Conservation (phyloP, 768 basidiomycete species). For the Butyriboletus loyo region DNA sequence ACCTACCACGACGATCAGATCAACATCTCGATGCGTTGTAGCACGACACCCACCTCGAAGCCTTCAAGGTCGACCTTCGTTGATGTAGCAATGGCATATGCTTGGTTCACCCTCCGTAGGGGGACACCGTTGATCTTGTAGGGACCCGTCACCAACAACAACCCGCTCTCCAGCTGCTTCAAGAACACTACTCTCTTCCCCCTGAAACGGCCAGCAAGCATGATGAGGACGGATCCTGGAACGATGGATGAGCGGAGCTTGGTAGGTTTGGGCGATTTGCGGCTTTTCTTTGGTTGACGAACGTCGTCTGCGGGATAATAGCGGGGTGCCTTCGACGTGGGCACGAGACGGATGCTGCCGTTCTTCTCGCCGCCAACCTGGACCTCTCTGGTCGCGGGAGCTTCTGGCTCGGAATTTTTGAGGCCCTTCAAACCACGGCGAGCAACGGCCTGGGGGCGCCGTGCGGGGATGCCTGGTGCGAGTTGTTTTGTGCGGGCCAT, state of each 20-base stretch:
- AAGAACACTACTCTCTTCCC: constrained; percentile 98
- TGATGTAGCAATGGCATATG: constrained; percentile 97
- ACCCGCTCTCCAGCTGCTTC: constrained; percentile 90
- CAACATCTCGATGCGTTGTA: neutral
- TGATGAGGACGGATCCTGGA: constrained; percentile 91
- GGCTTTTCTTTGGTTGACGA: constrained; percentile 84
- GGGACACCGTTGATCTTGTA: constrained; percentile 99
- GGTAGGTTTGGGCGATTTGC: constrained; percentile 79
- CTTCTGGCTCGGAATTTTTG: constrained; percentile 72
- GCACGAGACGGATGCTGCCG: constrained; percentile 82
- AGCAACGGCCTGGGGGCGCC: constrained; percentile 76
- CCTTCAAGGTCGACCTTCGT: constrained; percentile 83
- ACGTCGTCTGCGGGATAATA: constrained; percentile 97
- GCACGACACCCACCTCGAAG: constrained; percentile 58
- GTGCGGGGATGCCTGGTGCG: constrained; percentile 75
- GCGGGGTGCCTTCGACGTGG: constrained; percentile 79
- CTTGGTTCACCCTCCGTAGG: constrained; percentile 95
- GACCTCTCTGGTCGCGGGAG: constrained; percentile 69
- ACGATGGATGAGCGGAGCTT: constrained; percentile 84
- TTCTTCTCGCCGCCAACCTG: constrained; percentile 88
- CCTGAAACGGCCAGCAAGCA: constrained; percentile 96
- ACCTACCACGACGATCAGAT: constrained; percentile 45
- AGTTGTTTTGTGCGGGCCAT: constrained; percentile 89
- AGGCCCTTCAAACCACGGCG: constrained; percentile 80
- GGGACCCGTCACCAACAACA: constrained; percentile 94